Evolutionary conservation across 371 early-diverging fungal genomes (phyloP).

Genomic region (Chytridium lagenaria): DNA sequence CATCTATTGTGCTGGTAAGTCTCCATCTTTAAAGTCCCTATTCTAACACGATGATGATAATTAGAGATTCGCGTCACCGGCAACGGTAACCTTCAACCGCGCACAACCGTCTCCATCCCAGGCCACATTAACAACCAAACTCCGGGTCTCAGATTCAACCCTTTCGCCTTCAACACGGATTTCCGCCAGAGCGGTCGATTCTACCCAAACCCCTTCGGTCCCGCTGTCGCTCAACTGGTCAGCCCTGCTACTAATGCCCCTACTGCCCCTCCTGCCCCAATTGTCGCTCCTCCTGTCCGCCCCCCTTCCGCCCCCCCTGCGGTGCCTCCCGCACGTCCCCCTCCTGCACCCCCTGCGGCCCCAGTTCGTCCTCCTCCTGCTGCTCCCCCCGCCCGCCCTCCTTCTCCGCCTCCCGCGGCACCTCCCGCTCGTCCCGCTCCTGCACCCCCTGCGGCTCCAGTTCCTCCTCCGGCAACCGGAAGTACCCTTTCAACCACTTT

Average conservation of each 20-base stretch:
- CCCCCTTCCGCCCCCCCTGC: neutral
- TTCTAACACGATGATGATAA: too few relatives aligned
- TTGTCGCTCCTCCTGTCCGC: neutral
- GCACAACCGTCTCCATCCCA: neutral
- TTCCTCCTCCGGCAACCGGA: neutral
- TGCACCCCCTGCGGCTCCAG: neutral
- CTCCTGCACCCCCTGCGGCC: neutral
- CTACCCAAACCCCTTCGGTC: neutral
- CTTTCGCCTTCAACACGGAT: neutral
- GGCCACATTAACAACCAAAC: neutral
- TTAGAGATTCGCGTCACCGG: neutral
- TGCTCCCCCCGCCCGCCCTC: neutral
- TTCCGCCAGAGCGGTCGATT: neutral
- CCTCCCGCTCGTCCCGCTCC: neutral
- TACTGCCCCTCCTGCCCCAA: neutral
- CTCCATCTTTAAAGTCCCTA: too few relatives aligned
- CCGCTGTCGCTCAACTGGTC: neutral
- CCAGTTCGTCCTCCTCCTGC: neutral
- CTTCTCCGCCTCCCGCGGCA: neutral
- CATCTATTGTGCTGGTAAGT: conserved; percentile 1
- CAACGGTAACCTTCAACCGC: neutral
- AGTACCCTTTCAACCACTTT: neutral
- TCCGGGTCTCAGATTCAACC: conserved; percentile 7
- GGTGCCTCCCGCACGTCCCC: neutral
- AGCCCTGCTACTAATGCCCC: neutral